These are phyloP conservation scores for Alternaria sp. DNA, from an alignment of 2,329 filamentous ascomycete genomes.

Conservation along the genomic window DNA sequence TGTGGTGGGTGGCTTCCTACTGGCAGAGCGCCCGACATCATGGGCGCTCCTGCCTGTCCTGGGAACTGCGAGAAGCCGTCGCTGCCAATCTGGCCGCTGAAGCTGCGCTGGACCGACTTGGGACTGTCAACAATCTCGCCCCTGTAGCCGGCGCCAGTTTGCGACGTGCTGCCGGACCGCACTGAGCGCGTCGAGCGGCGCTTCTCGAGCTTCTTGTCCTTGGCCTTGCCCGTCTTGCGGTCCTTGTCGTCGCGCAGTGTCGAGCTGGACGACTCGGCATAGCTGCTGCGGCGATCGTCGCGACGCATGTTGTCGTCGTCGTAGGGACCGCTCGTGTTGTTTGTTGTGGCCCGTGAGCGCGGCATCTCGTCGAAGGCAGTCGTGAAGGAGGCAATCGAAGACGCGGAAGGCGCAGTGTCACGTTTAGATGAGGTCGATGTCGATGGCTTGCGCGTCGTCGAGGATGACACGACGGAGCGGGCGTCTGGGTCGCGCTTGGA, in stretches of 20 bases:
- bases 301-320: constrained; percentile 34
- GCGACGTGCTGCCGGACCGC: constrained; percentile 32
- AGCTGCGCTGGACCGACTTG: constrained; percentile 27
- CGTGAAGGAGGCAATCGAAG: constrained; percentile 48
- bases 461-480: constrained; percentile 45
- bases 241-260: constrained; percentile 40
- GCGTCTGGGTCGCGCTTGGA: constrained; percentile 42
- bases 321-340: constrained; percentile 40
- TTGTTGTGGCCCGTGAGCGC: constrained; percentile 19
- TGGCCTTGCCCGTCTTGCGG: constrained; percentile 32
- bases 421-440: constrained; percentile 24
- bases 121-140: constrained; percentile 42
- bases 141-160: constrained; percentile 34
- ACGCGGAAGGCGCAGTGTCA: constrained; percentile 41
- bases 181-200: constrained; percentile 40
- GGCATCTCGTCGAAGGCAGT: constrained; percentile 46
- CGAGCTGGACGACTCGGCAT: constrained; percentile 36
- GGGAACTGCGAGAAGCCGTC: constrained; percentile 45
- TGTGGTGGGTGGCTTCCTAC: constrained; percentile 28
- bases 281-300: constrained; percentile 40
- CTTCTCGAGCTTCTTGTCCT: constrained; percentile 36
- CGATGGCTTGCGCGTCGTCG: constrained; percentile 42
- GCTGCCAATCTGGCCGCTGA: constrained; percentile 38
- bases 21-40: constrained; percentile 45
- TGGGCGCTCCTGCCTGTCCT: constrained; percentile 41